Percentiles rank a stretch among this genome's conserved stretches.
These are phyloP conservation scores for Angomonas ambiguus DNA, from an alignment of 208 protist species.

Conservation along the genomic window DNA sequence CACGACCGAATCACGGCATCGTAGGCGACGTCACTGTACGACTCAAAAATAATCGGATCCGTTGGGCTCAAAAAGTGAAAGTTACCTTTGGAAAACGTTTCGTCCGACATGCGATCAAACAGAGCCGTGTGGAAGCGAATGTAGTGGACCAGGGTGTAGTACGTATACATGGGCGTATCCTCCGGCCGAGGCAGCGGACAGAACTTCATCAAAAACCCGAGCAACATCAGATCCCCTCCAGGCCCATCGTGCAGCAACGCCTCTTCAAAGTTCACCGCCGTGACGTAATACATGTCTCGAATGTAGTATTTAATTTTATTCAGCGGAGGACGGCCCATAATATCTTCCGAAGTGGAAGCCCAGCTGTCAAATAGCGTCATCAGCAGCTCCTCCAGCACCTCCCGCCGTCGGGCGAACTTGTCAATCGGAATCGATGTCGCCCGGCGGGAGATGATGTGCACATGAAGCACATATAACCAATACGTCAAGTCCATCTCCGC, in stretches of 20 bases:
- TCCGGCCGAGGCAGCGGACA: conserved; percentile 80
- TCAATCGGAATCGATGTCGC: conserved; percentile 84
- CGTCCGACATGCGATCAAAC: conserved; percentile 84
- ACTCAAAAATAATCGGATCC: conserved; percentile 73
- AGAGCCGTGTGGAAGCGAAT: conserved; percentile 88
- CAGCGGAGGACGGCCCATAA: conserved; percentile 83
- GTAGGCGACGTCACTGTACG: conserved; percentile 65
- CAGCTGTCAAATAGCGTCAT: conserved; percentile 87
- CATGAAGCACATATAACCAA: conserved; percentile 86
- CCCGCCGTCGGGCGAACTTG: conserved; percentile 77
- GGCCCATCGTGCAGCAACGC: conserved; percentile 75
- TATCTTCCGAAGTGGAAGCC: conserved; percentile 75
- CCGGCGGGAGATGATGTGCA: conserved; percentile 80
- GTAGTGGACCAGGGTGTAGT: conserved; percentile 91
- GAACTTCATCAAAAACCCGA: conserved; percentile 89
- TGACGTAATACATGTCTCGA: conserved; percentile 90
- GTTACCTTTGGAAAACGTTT: conserved; percentile 81
- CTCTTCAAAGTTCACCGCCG: conserved; percentile 87
- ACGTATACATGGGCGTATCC: conserved; percentile 87
- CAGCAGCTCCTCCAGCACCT: conserved; percentile 85
- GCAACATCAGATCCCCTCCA: conserved; percentile 81
- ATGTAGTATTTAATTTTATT: conserved; percentile 88
- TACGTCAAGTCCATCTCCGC: conserved; percentile 88
- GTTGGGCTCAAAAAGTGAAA: conserved; percentile 86
- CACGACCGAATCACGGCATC: conserved; percentile 67